Percentiles rank a stretch among this genome's conserved stretches.
These are phyloP conservation scores for Xylaria polymorpha DNA, from an alignment of 2,329 filamentous ascomycete species.

Conservation along the genomic window DNA sequence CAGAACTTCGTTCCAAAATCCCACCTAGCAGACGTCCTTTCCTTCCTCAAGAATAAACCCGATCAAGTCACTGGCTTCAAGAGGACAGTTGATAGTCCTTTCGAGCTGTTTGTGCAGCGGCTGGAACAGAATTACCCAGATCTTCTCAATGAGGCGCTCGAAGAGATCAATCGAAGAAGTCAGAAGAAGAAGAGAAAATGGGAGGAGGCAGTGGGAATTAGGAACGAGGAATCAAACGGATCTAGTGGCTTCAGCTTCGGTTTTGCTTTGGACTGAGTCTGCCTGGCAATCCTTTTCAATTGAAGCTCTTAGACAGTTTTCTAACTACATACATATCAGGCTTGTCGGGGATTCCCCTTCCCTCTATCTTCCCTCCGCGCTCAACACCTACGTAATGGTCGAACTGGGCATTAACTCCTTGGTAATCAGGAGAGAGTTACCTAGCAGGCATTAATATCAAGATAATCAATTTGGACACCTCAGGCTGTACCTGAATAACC, in stretches of 20 bases:
- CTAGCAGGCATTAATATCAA: neutral
- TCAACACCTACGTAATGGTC: neutral
- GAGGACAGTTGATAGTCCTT: constrained; percentile 76
- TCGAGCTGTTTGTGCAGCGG: constrained; percentile 77
- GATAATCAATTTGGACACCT: neutral
- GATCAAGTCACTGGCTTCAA: constrained; percentile 91
- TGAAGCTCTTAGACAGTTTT: neutral
- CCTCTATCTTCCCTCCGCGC: neutral
- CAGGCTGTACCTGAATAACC: neutral
- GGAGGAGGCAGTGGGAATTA: constrained; percentile 78
- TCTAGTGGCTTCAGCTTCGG: constrained; percentile 64
- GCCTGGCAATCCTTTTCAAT: neutral
- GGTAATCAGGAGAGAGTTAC: neutral
- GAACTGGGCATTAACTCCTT: neutral
- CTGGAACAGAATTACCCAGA: constrained; percentile 73
- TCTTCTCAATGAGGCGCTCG: constrained; percentile 72
- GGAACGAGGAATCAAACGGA: constrained; percentile 53
- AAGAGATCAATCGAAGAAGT: constrained; percentile 71
- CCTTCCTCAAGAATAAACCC: constrained; percentile 82
- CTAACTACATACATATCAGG: neutral
- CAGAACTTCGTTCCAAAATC: constrained; percentile 92
- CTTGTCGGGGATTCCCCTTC: neutral
- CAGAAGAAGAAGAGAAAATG: constrained; percentile 83
- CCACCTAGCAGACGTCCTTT: constrained; percentile 79
- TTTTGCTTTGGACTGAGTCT: constrained; percentile 50